These are phyloP conservation scores for Auricularia auricula-judae DNA, from an alignment of 768 basidiomycete species.

Conservation along the genomic window DNA sequence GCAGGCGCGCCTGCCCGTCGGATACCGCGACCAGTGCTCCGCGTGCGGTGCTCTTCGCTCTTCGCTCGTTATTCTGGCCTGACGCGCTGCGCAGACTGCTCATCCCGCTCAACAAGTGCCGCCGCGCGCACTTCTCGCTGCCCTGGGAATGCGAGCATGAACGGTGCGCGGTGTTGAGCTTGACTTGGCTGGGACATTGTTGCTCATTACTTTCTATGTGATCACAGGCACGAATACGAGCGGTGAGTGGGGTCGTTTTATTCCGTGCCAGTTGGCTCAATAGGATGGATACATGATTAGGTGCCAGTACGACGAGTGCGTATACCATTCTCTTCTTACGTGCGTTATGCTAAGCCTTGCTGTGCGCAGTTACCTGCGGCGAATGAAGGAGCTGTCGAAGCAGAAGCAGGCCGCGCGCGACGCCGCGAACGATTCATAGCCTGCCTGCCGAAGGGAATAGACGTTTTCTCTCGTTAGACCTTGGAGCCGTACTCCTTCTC, in stretches of 20 bases:
- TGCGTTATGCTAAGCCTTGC: constrained; percentile 1
- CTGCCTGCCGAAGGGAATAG: background rate
- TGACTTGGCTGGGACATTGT: too few relatives aligned
- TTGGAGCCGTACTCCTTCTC: constrained; percentile 15
- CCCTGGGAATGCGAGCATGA: constrained; percentile 95
- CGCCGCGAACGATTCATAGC: background rate
- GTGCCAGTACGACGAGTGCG: constrained; percentile 93
- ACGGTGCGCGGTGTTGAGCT: constrained; percentile 26
- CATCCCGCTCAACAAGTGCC: constrained; percentile 80
- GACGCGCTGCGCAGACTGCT: constrained; percentile 45
- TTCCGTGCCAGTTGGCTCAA: background rate
- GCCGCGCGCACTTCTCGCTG: constrained; percentile 63
- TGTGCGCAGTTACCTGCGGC: constrained; percentile 58
- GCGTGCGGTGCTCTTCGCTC: constrained; percentile 44
- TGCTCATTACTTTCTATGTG: background rate
- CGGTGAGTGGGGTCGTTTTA: constrained; percentile 20
- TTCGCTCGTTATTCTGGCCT: background rate
- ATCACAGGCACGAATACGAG: constrained; percentile 26
- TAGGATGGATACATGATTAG: constrained; percentile 25
- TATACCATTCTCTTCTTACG: constrained; percentile 11
- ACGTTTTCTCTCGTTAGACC: background rate
- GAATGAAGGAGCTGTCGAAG: constrained; percentile 78
- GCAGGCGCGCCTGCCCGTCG: constrained; percentile 59
- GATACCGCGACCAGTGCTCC: constrained; percentile 85
- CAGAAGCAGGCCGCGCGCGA: constrained; percentile 32